These are phyloP conservation scores for Apiospora sp. DNA, from an alignment of 2,329 filamentous ascomycete genomes.

Conservation along the genomic window DNA sequence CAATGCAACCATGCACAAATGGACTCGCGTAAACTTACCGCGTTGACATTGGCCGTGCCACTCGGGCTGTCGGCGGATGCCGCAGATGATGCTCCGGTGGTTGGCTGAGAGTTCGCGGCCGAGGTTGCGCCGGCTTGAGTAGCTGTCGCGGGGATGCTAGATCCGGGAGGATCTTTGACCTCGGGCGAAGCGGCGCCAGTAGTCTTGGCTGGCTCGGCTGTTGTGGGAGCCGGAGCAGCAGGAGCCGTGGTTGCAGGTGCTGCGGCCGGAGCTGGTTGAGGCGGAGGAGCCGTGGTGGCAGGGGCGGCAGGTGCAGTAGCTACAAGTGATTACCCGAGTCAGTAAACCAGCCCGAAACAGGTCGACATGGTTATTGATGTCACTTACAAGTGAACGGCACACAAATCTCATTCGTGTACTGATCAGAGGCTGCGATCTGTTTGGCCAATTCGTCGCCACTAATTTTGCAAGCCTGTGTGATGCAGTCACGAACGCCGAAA, in stretches of 20 bases:
- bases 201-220: slow-evolving; percentile 7
- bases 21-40: slow-evolving; percentile 2
- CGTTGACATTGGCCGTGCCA: neutral
- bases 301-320: slow-evolving; percentile 20
- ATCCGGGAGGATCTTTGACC: neutral
- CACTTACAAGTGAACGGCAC: slow-evolving; percentile 25
- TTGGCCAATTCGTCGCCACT: slow-evolving; percentile 5
- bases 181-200: slow-evolving; percentile 14
- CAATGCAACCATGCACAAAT: neutral
- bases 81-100: slow-evolving; percentile 7
- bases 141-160: neutral
- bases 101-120: neutral
- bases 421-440: slow-evolving; percentile 20
- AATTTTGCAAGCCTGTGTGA: slow-evolving; percentile 27
- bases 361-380: neutral
- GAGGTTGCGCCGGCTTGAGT: slow-evolving; percentile 13
- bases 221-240: neutral
- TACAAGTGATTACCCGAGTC: slow-evolving; percentile 19
- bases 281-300: slow-evolving; percentile 15
- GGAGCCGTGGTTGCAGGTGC: neutral
- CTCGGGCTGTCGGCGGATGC: slow-evolving; percentile 1
- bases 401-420: neutral
- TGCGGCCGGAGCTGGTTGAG: neutral
- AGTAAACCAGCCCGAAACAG: neutral
- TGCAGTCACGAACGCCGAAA: slow-evolving; percentile 28